Conservation (phyloP, 371 early-diverging fungal species). For the Lichtheimia corymbifera region DNA sequence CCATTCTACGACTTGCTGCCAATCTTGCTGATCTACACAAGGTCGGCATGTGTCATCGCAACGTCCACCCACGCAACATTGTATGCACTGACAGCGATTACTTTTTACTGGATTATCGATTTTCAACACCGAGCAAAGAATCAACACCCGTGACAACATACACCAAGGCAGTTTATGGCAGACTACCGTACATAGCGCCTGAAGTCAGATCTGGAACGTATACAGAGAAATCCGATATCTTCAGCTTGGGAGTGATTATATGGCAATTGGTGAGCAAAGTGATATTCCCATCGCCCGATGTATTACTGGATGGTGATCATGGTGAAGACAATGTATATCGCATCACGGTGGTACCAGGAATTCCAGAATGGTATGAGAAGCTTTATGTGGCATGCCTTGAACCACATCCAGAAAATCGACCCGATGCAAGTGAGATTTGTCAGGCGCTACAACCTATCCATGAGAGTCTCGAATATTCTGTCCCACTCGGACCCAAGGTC, state of each 20-base stretch:
- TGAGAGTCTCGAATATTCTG: slow-evolving; percentile 32
- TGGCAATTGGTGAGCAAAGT: slow-evolving; percentile 56
- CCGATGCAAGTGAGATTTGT: slow-evolving; percentile 38
- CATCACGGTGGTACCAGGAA: slow-evolving; percentile 39
- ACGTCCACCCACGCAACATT: slow-evolving; percentile 48
- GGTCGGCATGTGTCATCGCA: slow-evolving; percentile 47
- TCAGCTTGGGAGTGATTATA: slow-evolving; percentile 45
- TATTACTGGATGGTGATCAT: slow-evolving; percentile 27
- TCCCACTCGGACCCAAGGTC: slow-evolving; percentile 32
- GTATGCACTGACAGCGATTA: slow-evolving; percentile 50
- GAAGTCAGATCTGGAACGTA: slow-evolving; percentile 47
- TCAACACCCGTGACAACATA: slow-evolving; percentile 43
- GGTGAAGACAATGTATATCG: slow-evolving; percentile 39
- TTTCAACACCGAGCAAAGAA: slow-evolving; percentile 41
- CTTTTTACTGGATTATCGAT: slow-evolving; percentile 52
- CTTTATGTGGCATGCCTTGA: slow-evolving; percentile 41
- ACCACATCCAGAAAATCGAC: slow-evolving; percentile 43
- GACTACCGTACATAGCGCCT: slow-evolving; percentile 51
- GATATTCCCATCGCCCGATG: slow-evolving; percentile 49
- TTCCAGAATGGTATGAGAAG: slow-evolving; percentile 46
- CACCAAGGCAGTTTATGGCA: slow-evolving; percentile 49
- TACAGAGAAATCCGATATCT: slow-evolving; percentile 51
- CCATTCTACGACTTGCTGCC: slow-evolving; percentile 40
- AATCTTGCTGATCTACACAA: slow-evolving; percentile 46
- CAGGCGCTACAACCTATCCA: slow-evolving; percentile 40